Evolutionary conservation across 2,329 filamentous ascomycete genomes (phyloP), one percentile per base, ranked within the genome.

Genomic region (Penicillium sp.): DNA sequence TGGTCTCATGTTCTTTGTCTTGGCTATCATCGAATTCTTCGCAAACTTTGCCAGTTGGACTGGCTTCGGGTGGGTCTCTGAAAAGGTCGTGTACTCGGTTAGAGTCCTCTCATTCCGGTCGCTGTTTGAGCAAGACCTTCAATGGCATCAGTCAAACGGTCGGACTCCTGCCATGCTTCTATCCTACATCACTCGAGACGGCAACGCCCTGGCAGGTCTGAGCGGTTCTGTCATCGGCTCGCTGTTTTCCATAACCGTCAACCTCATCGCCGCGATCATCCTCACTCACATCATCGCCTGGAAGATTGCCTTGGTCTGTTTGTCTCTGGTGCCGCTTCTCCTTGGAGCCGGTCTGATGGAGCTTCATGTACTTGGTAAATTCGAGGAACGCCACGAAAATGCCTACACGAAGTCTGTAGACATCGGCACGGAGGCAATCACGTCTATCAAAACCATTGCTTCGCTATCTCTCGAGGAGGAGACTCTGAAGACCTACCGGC

Each of bases 241-340:
- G 0, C 76, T 90, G 22, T 85, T 91, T 59, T 87, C 88, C 0
- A 88, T 90, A 25, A 66, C 84, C 3, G 83, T 92, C 63, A 91
- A 90, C 72, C 85, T 92, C 30, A 64, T 91, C 16, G 85, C 84
- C 0, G 88, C 87, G 1, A 87, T 92, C 57, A 84, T 89, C 33
- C 71, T 92, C 10, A 86, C 89, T 0, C 88, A 90, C 63, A 85
- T 91, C 48, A 81, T 93, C 51, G 88, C 88, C 2, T 93, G 90
- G 90, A 89, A 86, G 70, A 91, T 93, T 62, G 89, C 89, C 0
- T 76, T 93, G 14, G 89, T 93, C 3, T 89, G 88, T 57, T 80
- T 93, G 6, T 83, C 89, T 0, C 81, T 86, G 8, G 85, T 92
- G 0, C 90, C 90, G 0, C 76, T 92, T 10, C 83, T 92, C 6